These are phyloP conservation scores for Nitzschia putrida DNA, from an alignment of 108 stramenopile species.

Conservation along the genomic window DNA sequence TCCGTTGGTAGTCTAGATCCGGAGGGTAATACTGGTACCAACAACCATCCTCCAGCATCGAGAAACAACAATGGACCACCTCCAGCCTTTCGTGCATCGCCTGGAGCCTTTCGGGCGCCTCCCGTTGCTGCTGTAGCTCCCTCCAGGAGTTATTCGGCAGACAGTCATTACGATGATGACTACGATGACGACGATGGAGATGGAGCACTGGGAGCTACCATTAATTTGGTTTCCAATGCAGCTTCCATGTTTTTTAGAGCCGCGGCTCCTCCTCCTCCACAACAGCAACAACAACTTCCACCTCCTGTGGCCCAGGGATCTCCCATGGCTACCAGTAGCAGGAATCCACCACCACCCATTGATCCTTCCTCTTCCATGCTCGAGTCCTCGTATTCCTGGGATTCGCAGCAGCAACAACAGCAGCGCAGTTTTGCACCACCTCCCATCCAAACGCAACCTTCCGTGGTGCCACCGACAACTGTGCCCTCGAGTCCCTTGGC, in stretches of 20 bases:
- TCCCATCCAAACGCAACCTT: neutral
- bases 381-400: slow-evolving; percentile 4
- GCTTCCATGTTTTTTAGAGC: slow-evolving; percentile 17
- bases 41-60: neutral
- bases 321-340: neutral
- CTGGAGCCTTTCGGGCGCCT: slow-evolving; percentile 27
- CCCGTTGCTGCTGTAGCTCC: slow-evolving; percentile 1
- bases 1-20: too few relatives aligned
- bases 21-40: too few relatives aligned
- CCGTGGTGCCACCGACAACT: neutral
- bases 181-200: slow-evolving; percentile 25
- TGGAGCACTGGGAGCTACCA: slow-evolving; percentile 36
- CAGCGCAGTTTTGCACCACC: neutral
- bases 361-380: slow-evolving; percentile 30
- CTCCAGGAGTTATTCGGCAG: neutral
- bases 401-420: slow-evolving; percentile 3
- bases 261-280: slow-evolving; percentile 10
- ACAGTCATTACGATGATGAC: neutral
- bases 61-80: neutral
- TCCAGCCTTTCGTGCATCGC: neutral
- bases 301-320: slow-evolving; percentile 6
- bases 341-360: slow-evolving; percentile 30
- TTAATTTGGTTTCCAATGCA: slow-evolving; percentile 39
- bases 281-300: neutral
- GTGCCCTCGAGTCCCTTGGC: slow-evolving; percentile 16